Evolutionary conservation across 164 flowering plant species (phyloP).

Genomic region (Taxillus chinensis): DNA sequence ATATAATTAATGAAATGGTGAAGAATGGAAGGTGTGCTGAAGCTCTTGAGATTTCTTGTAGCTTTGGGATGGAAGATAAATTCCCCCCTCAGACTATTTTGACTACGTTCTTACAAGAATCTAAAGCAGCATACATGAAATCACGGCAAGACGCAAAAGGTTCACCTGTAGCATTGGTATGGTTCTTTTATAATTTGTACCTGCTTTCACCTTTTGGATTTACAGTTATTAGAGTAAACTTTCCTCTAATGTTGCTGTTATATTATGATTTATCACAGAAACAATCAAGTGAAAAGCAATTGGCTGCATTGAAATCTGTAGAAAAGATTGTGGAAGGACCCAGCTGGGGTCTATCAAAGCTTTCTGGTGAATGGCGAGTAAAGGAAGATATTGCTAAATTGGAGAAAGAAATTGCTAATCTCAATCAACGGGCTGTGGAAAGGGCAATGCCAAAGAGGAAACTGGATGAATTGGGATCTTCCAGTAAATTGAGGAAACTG

Average conservation of each 20-base stretch:
- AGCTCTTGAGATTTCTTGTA: slow-evolving; percentile 29
- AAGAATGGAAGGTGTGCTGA: slow-evolving; percentile 28
- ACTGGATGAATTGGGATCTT: slow-evolving; percentile 20
- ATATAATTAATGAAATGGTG: slow-evolving; percentile 27
- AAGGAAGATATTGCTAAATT: slow-evolving; percentile 24
- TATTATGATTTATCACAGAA: slow-evolving; percentile 22
- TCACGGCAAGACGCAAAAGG: slow-evolving; percentile 18
- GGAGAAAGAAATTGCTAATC: slow-evolving; percentile 28
- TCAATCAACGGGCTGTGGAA: slow-evolving; percentile 16
- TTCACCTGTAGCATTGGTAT: slow-evolving; percentile 22
- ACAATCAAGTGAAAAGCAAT: slow-evolving; percentile 27
- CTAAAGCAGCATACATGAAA: slow-evolving; percentile 21
- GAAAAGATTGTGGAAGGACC: slow-evolving; percentile 27
- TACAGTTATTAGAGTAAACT: background rate
- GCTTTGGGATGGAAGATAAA: slow-evolving; percentile 39
- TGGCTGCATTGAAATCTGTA: slow-evolving; percentile 30
- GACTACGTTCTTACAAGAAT: slow-evolving; percentile 22
- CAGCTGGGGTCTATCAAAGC: slow-evolving; percentile 24
- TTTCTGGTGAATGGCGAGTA: slow-evolving; percentile 27
- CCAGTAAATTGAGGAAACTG: slow-evolving; percentile 13
- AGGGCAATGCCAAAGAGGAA: slow-evolving; percentile 21
- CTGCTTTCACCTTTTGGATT: background rate
- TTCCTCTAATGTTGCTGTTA: background rate
- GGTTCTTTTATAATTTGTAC: background rate
- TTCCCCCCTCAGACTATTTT: slow-evolving; percentile 26